phyloP scores from a whole-genome alignment of 352 stramenopile species.

The Globisporangium cystogenes region DNA sequence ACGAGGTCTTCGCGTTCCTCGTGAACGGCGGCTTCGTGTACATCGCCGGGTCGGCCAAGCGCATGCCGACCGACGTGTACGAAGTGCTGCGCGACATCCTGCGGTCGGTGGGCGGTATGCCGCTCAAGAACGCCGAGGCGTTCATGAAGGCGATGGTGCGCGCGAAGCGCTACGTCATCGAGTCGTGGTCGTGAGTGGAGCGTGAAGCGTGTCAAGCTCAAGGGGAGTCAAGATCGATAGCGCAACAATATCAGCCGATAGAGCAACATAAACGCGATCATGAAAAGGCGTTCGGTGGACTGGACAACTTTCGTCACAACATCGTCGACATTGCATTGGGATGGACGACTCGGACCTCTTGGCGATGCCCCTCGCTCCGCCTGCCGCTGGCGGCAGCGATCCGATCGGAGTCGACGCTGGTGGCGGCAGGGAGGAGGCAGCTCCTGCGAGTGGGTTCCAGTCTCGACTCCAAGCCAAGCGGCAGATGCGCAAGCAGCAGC shows the following conservation, averaged over 20 bases:
- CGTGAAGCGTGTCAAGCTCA: not conserved
- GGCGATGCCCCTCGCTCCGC: not conserved
- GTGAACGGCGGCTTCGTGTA: slow-evolving; percentile 70
- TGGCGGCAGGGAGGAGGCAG: not conserved
- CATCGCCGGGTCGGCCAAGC: slow-evolving; percentile 88
- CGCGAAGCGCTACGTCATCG: slow-evolving; percentile 80
- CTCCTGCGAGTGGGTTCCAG: slow-evolving; percentile 19
- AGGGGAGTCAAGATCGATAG: not conserved
- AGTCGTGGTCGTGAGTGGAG: slow-evolving; percentile 69
- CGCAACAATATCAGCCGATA: not conserved
- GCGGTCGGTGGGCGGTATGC: slow-evolving; percentile 64
- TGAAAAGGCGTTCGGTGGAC: not conserved
- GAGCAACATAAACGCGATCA: not conserved
- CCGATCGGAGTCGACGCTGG: not conserved
- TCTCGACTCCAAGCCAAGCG: slow-evolving; percentile 58
- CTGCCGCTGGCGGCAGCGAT: not conserved
- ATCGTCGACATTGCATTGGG: too few relatives aligned
- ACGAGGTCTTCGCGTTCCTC: slow-evolving; percentile 61
- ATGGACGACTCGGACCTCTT: not conserved
- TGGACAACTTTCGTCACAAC: too few relatives aligned
- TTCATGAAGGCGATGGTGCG: slow-evolving; percentile 71
- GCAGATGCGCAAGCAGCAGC: slow-evolving; percentile 35
- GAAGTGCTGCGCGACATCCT: slow-evolving; percentile 87
- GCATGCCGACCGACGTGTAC: slow-evolving; percentile 90
- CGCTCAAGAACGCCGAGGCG: slow-evolving; percentile 51